phyloP scores from a whole-genome alignment of 306 rosid species.

The Trifolium pratense region DNA sequence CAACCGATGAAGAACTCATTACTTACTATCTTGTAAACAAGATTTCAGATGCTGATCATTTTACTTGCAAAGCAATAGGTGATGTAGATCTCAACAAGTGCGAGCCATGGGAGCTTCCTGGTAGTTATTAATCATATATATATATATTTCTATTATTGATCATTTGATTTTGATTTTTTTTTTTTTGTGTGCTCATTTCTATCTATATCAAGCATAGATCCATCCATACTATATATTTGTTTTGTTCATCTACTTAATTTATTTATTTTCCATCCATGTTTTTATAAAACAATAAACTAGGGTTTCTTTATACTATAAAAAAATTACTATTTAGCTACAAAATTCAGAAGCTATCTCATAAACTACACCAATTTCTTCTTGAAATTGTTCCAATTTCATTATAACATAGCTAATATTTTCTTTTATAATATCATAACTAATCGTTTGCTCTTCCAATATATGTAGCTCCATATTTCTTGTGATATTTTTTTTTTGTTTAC shows the following conservation, averaged over 20 bases:
- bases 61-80: conserved; percentile 75
- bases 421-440: not conserved
- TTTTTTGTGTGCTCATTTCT: not conserved
- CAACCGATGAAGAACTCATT: conserved; percentile 88
- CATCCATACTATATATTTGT: not conserved
- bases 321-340: not conserved
- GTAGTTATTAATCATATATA: conserved; percentile 34
- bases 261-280: not conserved
- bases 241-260: conserved; percentile 19
- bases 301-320: conserved; percentile 10
- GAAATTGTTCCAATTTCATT: too few relatives aligned
- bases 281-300: conserved; percentile 26
- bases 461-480: too few relatives aligned
- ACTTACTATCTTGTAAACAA: conserved; percentile 78
- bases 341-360: not conserved
- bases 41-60: conserved; percentile 61
- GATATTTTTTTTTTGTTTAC: too few relatives aligned
- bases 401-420: not conserved
- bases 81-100: conserved; percentile 96
- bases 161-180: not conserved
- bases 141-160: not conserved
- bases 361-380: not conserved
- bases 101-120: conserved; percentile 98
- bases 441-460: not conserved
- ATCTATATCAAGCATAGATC: conserved; percentile 17